A percentile compares a stretch with the other conserved stretches of the same genome.
Conservation (phyloP, 1,284 basidiomycete genomes). For the Puccinia horiana region DNA sequence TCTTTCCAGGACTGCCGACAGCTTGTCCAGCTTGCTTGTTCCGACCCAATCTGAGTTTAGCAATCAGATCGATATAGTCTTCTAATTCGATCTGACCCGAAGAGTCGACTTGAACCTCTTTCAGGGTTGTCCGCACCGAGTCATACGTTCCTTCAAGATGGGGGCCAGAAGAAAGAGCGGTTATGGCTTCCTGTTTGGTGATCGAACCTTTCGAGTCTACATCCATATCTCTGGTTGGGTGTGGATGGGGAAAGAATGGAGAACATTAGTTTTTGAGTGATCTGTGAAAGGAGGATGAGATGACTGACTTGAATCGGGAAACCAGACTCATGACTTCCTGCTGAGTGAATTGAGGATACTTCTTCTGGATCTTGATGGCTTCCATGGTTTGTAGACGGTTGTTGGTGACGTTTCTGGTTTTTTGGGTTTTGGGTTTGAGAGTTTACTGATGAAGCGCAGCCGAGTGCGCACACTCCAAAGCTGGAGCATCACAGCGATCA, state of each 20-base stretch:
- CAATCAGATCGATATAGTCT: conserved; percentile 94
- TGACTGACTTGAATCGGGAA: conserved; percentile 64
- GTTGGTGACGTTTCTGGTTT: not conserved
- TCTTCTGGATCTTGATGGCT: conserved; percentile 83
- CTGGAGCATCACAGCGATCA: no score
- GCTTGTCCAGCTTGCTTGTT: conserved; percentile 62
- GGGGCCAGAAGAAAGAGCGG: conserved; percentile 67
- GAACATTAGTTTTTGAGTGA: not conserved
- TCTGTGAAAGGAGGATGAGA: not conserved
- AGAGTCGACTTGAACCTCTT: conserved; percentile 89
- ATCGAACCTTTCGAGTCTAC: conserved; percentile 82
- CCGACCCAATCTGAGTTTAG: conserved; percentile 68
- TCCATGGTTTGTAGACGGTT: conserved; percentile 65
- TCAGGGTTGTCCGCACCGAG: conserved; percentile 79
- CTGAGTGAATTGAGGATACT: conserved; percentile 85
- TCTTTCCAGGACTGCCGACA: conserved; percentile 60
- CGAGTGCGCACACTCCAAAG: not conserved
- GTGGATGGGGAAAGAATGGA: not conserved
- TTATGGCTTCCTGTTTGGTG: conserved; percentile 77
- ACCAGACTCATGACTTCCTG: conserved; percentile 86
- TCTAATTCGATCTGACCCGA: conserved; percentile 95
- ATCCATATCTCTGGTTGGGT: conserved; percentile 57
- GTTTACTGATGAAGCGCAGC: not conserved
- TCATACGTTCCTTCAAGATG: conserved; percentile 84
- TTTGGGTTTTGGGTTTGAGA: not conserved